Base-by-base conservation (phyloP, 2,329 filamentous ascomycete species). In the Penicillium oxalicum region DNA sequence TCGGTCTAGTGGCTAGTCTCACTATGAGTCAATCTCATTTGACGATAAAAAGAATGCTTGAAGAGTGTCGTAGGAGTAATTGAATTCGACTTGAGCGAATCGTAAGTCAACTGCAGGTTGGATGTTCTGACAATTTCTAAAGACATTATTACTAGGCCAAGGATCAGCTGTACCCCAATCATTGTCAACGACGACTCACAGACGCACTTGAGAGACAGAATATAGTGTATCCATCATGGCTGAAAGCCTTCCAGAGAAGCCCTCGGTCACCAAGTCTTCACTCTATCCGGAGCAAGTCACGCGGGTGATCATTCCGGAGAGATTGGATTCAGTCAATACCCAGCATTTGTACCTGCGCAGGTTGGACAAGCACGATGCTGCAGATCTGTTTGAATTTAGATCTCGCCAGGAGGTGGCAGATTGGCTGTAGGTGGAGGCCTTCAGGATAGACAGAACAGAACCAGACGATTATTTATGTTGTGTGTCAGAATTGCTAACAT, bases 351-450 rank as follows among this genome's bases (percentile, higher is more conserved):
- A 53, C 28, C 38, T 65, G 4, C 53, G 60, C 18, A 58, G 47
- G 7, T 4, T 62, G 12, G 41, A 48, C 5, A 46, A 56, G 9
- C 26, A 38, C 13, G 61, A 64, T 36, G 56, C 52, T 2, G 40
- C 45, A 1, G 54, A 51, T n/a, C 34, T 64, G 5, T 62, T 56
- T 49, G 61, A 54, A 25, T 56, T 59, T 18, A 51, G 61, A 44
- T 49, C 48, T 13, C 52, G 52, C 43, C 48, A 56, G 38, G 61
- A 64, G 7, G 61, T 65, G 29, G 61, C 60, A 24, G 48, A 57
- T 25, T 65, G 57, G 56, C 57, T 63, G 61, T 65, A 54, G 52
- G 54, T 36, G 24, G 18, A 18, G 18, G 18, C 18, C 18, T 18
- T 18, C 18, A 18, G 18, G 18, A 18, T 18, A 18, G 18, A 18